A percentile compares a stretch with the other conserved stretches of the same genome.
Conservation (phyloP, 805 yeast genomes). For the Tetrapisispora taiwanensis region DNA sequence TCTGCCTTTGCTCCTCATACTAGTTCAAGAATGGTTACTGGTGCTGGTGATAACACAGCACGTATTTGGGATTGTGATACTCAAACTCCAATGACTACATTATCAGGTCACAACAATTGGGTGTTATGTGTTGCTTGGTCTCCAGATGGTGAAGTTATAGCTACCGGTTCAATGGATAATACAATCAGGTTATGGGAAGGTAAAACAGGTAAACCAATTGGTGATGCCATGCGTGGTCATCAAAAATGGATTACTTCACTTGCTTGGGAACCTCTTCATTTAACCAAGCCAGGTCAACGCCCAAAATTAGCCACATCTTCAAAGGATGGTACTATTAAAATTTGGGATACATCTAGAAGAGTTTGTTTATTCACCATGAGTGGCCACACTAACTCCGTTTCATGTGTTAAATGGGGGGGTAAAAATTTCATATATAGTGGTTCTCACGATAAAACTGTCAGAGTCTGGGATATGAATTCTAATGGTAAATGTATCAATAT, state of each 20-base stretch:
- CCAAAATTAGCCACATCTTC: constrained; percentile 80
- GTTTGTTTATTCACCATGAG: constrained; percentile 59
- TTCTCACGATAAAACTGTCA: constrained; percentile 90
- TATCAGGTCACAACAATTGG: constrained; percentile 86
- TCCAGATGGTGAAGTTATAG: constrained; percentile 82
- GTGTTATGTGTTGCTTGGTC: constrained; percentile 86
- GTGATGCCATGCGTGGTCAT: constrained; percentile 72
- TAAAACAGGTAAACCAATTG: constrained; percentile 59
- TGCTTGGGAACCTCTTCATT: constrained; percentile 90
- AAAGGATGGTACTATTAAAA: constrained; percentile 78
- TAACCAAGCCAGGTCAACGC: constrained; percentile 51
- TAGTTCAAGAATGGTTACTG: constrained; percentile 78
- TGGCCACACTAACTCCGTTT: constrained; percentile 82
- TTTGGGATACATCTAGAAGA: constrained; percentile 79
- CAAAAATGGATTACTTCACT: constrained; percentile 81
- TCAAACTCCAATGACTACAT: constrained; percentile 75
- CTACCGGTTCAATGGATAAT: constrained; percentile 94
- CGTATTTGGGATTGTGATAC: constrained; percentile 96
- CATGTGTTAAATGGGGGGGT: constrained; percentile 98
- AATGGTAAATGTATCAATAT: constrained; percentile 72
- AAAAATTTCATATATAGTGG: constrained; percentile 72
- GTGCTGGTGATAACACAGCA: constrained; percentile 94
- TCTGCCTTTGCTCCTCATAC: constrained; percentile 90
- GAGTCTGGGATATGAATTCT: constrained; percentile 73
- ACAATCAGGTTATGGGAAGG: constrained; percentile 85